Conservation (phyloP, 2,329 filamentous ascomycete genomes). For the Cucurbitaria berberidis region DNA sequence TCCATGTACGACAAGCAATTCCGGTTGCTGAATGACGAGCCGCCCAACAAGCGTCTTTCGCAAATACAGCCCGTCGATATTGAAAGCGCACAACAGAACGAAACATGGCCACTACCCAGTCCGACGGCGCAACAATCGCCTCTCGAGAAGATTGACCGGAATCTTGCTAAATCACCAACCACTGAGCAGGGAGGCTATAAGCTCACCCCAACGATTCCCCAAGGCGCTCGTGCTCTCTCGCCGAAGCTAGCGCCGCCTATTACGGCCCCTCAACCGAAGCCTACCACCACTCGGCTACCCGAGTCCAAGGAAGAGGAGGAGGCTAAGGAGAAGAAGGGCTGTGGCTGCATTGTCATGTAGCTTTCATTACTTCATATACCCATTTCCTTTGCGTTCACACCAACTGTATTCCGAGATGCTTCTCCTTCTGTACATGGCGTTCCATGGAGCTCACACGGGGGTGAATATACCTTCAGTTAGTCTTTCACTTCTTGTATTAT, state of each 20-base stretch:
- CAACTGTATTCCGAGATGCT: constrained; percentile 25
- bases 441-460: constrained; percentile 19
- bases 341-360: constrained; percentile 78
- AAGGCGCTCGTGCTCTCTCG: constrained; percentile 38
- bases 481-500: constrained; percentile 18
- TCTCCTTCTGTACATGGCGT: constrained; percentile 40
- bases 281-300: constrained; percentile 57
- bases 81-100: constrained; percentile 35
- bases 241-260: constrained; percentile 31
- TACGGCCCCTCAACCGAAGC: constrained; percentile 40
- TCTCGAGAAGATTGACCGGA: constrained; percentile 31
- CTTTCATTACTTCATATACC: constrained; percentile 36
- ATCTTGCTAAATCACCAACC: constrained; percentile 35
- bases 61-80: constrained; percentile 39
- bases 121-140: constrained; percentile 33
- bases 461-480: constrained; percentile 13
- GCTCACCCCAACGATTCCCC: constrained; percentile 54
- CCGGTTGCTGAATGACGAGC: constrained; percentile 75
- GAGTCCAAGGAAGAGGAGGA: constrained; percentile 62
- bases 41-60: constrained; percentile 39
- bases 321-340: constrained; percentile 65
- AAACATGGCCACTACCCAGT: constrained; percentile 45
- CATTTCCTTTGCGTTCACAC: constrained; percentile 26
- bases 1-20: constrained; percentile 88
- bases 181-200: constrained; percentile 55